A percentile compares a stretch with the other conserved stretches of the same genome.
Evolutionary conservation across 75 land plant species (phyloP).

Genomic region (Selaginella tamariscina): DNA sequence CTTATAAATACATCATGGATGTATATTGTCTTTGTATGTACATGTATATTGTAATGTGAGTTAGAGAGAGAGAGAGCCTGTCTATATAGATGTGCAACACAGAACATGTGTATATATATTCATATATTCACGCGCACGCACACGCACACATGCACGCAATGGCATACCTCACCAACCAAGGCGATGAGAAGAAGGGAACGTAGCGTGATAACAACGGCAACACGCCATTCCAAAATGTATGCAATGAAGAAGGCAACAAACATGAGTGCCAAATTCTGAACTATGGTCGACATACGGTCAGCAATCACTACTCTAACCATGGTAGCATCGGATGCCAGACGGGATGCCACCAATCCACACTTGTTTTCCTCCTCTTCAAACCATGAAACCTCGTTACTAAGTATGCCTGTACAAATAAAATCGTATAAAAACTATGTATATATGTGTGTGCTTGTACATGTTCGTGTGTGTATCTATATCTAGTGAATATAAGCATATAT

Average conservation of each 20-base stretch:
- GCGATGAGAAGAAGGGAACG: constrained; percentile 13
- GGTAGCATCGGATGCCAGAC: constrained; percentile 20
- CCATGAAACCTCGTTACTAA: constrained; percentile 18
- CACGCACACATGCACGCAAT: too few species aligned
- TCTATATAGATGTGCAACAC: neutral
- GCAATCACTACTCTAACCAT: constrained; percentile 14
- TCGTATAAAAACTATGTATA: too few species aligned
- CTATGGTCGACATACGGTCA: constrained; percentile 7
- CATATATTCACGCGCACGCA: neutral
- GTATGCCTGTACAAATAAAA: neutral
- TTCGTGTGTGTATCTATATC: too few species aligned
- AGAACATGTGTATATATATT: neutral
- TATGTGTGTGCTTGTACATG: too few species aligned
- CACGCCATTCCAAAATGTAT: constrained; percentile 10
- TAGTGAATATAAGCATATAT: too few species aligned
- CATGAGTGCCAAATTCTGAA: constrained; percentile 12
- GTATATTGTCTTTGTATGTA: too few species aligned
- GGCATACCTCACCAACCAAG: constrained; percentile 14
- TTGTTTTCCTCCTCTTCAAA: constrained; percentile 22
- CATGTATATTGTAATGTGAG: neutral
- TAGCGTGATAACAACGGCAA: constrained; percentile 15
- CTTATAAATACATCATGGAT: too few species aligned
- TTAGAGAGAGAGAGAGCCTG: neutral
- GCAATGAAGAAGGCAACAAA: constrained; percentile 11
- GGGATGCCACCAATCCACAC: constrained; percentile 14